Evolutionary conservation across 2,329 filamentous ascomycete species (phyloP), one percentile per base, ranked within the genome.

Genomic region (Ascocoryne sarcoides): DNA sequence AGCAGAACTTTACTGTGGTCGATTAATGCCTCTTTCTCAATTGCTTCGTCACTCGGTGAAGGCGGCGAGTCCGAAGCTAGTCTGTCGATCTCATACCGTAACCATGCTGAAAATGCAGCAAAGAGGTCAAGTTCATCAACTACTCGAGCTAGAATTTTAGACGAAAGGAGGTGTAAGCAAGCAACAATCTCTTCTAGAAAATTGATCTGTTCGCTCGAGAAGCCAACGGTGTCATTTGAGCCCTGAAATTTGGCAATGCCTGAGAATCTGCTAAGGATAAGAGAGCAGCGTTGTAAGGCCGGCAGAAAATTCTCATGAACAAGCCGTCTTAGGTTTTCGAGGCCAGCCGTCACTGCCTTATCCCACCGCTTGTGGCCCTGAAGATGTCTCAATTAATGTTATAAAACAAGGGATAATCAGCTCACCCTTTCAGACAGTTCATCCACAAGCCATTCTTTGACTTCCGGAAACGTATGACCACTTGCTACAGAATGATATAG

Each of bases 311-410:
- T 89, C 57, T 95, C 82, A 56, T 95, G 89, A 0, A 88, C 70
- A 10, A 96, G 70, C 38, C 76, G 75, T 36, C 87, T 76, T 8
- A 96, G 71, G 39, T 78, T 82, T 44, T 85, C 79, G 15, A 95
- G 80, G 1, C 88, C 86, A 3, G 78, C 76, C 2, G 76, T 72
- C 2, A 93, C 83, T 4, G 84, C 82, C 56, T 90, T 93, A 48
- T 96, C 89, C 92, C 92, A 98, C 36, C 92, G 73, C 62, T 95
- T 95, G 54, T 94, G 85, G 0, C 88, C 88, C 82, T 92, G 15
- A 12, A 20, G 43, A 49, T 55, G 35, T 53, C 42, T 20, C 19
- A 40, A 20, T 39, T 15, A 16, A 5, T 9, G 3, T 17, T n/a
- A n/a, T 8, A 16, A 10, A 14, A 8, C 2, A 29, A 37, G 5